Evolutionary conservation across 345 rosid genomes (phyloP).

Genomic region (Arabidopsis thaliana): DNA sequence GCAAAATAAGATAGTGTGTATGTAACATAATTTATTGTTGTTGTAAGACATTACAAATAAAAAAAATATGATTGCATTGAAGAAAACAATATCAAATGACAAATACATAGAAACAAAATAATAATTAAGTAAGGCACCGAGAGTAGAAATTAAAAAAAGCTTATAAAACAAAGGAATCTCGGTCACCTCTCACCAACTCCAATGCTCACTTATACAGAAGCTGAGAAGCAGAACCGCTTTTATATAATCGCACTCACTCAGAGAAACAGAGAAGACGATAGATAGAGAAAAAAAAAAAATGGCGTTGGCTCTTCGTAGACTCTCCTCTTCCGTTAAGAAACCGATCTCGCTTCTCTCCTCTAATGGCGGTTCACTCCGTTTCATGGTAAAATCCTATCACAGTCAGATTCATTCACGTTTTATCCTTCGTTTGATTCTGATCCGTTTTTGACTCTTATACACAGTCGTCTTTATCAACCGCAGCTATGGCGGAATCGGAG

Average conservation of each 20-base stretch:
- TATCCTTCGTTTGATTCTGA: conserved; percentile 30
- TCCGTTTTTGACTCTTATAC: not conserved
- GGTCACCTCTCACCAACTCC: conserved; percentile 34
- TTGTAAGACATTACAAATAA: too few species aligned
- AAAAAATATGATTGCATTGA: too few species aligned
- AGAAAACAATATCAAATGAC: too few species aligned
- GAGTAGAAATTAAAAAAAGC: not conserved
- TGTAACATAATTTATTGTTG: too few species aligned
- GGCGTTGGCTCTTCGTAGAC: conserved; percentile 77
- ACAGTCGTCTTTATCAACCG: conserved; percentile 73
- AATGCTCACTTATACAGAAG: not conserved
- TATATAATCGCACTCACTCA: not conserved
- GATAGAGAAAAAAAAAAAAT: conserved; percentile 34
- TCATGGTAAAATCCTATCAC: conserved; percentile 48
- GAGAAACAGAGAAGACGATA: conserved; percentile 20
- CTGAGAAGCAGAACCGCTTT: conserved; percentile 9
- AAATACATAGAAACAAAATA: not conserved
- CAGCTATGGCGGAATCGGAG: conserved; percentile 56
- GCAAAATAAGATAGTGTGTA: too few species aligned
- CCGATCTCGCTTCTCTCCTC: conserved; percentile 46
- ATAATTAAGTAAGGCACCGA: not conserved
- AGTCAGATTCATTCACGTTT: not conserved
- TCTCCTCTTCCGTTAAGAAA: conserved; percentile 58
- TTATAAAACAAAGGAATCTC: conserved; percentile 1
- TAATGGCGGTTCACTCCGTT: conserved; percentile 53